Conservation (phyloP, 805 yeast genomes). For the Wickerhamiella brachini region DNA sequence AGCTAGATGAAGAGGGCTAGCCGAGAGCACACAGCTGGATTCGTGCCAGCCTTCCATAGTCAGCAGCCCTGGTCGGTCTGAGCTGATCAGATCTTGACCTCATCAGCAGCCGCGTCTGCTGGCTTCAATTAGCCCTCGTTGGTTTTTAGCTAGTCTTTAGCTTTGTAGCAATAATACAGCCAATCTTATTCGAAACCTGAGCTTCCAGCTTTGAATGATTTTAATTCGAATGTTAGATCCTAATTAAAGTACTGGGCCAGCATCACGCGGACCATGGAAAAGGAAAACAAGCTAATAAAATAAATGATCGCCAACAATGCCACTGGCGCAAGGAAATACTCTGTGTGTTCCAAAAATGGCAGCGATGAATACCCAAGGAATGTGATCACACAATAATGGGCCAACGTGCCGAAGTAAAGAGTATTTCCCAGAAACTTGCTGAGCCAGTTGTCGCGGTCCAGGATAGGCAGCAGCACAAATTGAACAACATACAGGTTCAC, state of each 20-base stretch:
- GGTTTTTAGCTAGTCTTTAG: too few species aligned
- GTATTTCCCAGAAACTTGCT: constrained; percentile 67
- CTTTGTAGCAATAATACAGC: too few species aligned
- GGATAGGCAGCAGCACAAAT: constrained; percentile 58
- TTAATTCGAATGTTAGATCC: too few species aligned
- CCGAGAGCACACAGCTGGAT: constrained; percentile 7
- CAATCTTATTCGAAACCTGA: too few species aligned
- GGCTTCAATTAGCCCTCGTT: too few species aligned
- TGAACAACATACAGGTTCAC: constrained; percentile 58
- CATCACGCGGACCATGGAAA: constrained; percentile 62
- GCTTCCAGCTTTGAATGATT: too few species aligned
- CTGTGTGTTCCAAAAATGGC: constrained; percentile 53
- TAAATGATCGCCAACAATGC: constrained; percentile 45
- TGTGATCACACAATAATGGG: constrained; percentile 65
- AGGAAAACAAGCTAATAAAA: constrained; percentile 44
- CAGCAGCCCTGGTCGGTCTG: too few species aligned
- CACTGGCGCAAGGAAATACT: constrained; percentile 48
- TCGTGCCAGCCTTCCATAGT: constrained; percentile 20
- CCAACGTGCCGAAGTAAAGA: constrained; percentile 56
- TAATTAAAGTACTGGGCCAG: constrained; percentile 30
- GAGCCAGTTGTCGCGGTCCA: constrained; percentile 49
- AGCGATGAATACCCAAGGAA: constrained; percentile 79
- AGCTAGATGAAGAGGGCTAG: constrained; percentile 1
- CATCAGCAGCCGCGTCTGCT: too few species aligned
- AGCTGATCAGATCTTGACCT: too few species aligned